Conservation (phyloP, 169 alveolate genomes). For the Plasmodium vivax region DNA sequence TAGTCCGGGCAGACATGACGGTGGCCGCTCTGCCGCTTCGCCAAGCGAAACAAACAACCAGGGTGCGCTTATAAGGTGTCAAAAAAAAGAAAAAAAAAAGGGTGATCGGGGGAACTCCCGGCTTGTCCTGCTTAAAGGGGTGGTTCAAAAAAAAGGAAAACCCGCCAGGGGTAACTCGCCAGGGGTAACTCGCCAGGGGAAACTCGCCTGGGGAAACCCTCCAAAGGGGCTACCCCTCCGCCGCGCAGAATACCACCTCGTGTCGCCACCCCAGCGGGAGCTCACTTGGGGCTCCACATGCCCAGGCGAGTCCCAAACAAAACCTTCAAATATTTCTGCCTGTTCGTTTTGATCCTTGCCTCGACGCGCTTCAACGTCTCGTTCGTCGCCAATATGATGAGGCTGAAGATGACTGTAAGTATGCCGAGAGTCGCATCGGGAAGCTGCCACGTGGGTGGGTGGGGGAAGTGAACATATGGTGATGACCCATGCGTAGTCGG, state of each 20-base stretch:
- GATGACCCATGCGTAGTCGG: neutral
- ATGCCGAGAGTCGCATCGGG: constrained; percentile 36
- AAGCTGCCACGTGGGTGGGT: neutral
- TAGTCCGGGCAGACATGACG: no score
- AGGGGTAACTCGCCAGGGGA: no score
- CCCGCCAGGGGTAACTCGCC: no score
- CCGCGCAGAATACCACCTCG: neutral
- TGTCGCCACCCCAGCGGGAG: neutral
- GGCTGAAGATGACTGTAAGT: neutral
- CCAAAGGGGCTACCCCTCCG: neutral
- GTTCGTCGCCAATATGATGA: constrained; percentile 11
- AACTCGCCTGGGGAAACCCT: neutral
- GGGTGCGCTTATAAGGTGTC: neutral
- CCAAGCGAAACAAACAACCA: neutral
- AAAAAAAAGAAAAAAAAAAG: no score
- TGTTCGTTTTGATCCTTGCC: constrained; percentile 28
- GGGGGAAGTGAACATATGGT: neutral
- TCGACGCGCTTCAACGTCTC: constrained; percentile 65
- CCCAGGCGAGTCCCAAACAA: constrained; percentile 76
- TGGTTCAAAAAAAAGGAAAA: neutral
- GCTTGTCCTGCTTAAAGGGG: neutral
- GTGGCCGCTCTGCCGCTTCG: no score
- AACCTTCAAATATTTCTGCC: constrained; percentile 73
- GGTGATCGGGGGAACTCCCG: no score
- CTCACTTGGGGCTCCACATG: constrained; percentile 78